phyloP scores from a whole-genome alignment of 106 monocot species.

The Dioscorea dumetorum region DNA sequence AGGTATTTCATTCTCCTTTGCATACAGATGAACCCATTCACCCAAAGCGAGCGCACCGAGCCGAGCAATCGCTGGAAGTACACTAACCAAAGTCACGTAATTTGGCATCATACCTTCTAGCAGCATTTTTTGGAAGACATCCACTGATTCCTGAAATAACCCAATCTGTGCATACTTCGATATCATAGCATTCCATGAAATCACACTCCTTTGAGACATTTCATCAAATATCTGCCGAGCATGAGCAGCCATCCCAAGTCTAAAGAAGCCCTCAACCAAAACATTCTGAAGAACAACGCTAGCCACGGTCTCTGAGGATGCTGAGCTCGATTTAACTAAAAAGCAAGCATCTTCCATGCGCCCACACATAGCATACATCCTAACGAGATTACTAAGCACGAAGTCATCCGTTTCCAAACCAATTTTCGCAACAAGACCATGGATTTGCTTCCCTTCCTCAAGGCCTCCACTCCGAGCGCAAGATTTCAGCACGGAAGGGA shows the following conservation, averaged over 20 bases:
- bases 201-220: constrained; percentile 26
- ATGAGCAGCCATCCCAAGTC: constrained; percentile 15
- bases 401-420: constrained; percentile 29
- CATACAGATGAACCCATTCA: constrained; percentile 38
- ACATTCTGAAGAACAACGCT: constrained; percentile 35
- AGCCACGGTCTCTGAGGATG: constrained; percentile 4
- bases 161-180: constrained; percentile 34
- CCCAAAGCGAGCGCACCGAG: constrained; percentile 32
- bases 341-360: constrained; percentile 27
- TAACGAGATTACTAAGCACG: constrained; percentile 38
- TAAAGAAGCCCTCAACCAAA: constrained; percentile 46
- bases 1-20: constrained; percentile 22
- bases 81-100: constrained; percentile 40
- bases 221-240: constrained; percentile 31
- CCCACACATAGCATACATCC: constrained; percentile 38
- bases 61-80: constrained; percentile 44
- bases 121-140: constrained; percentile 30
- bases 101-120: constrained; percentile 21
- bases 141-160: constrained; percentile 34
- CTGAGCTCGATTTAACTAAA: constrained; percentile 12
- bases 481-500: constrained; percentile 43
- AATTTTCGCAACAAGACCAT: constrained; percentile 28
- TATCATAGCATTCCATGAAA: constrained; percentile 63
- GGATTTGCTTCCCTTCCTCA: constrained; percentile 44
- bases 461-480: constrained; percentile 15